Percentiles rank a stretch among this genome's conserved stretches.
These are phyloP conservation scores for Pulveroboletus ravenelii DNA, from an alignment of 768 basidiomycete species.

Conservation along the genomic window DNA sequence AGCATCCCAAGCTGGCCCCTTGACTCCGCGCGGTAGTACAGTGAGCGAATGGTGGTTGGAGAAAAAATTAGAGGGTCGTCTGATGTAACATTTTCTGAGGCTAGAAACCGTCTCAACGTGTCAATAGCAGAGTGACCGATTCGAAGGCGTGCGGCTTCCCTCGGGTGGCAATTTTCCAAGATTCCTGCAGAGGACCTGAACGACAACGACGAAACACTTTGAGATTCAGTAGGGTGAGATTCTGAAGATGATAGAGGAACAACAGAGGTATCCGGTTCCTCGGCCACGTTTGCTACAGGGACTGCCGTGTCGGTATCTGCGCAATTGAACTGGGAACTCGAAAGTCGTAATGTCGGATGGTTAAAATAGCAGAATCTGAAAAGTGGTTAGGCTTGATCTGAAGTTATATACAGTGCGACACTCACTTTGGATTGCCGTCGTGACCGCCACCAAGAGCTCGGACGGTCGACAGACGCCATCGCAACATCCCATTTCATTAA, in stretches of 20 bases:
- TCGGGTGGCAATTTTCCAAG: background rate
- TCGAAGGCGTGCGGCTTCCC: background rate
- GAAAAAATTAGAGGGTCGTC: slow-evolving; percentile 15
- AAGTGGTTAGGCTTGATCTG: background rate
- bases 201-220: background rate
- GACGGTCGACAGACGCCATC: slow-evolving; percentile 59
- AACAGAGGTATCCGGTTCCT: background rate
- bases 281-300: background rate
- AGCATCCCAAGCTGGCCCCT: slow-evolving; percentile 33
- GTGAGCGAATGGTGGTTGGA: slow-evolving; percentile 33
- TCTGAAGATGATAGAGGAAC: background rate
- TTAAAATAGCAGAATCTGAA: slow-evolving; percentile 5
- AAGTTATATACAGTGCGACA: background rate
- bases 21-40: slow-evolving; percentile 37
- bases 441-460: slow-evolving; percentile 38
- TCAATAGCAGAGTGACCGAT: slow-evolving; percentile 9
- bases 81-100: slow-evolving; percentile 9
- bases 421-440: slow-evolving; percentile 27
- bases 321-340: background rate
- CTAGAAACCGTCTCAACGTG: slow-evolving; percentile 12
- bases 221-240: background rate
- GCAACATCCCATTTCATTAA: slow-evolving; percentile 75
- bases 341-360: background rate
- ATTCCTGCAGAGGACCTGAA: background rate
- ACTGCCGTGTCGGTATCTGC: background rate